A percentile compares a stretch with the other conserved stretches of the same genome.
Conservation (phyloP, 106 monocot species). For the Platanthera zijinensis region DNA sequence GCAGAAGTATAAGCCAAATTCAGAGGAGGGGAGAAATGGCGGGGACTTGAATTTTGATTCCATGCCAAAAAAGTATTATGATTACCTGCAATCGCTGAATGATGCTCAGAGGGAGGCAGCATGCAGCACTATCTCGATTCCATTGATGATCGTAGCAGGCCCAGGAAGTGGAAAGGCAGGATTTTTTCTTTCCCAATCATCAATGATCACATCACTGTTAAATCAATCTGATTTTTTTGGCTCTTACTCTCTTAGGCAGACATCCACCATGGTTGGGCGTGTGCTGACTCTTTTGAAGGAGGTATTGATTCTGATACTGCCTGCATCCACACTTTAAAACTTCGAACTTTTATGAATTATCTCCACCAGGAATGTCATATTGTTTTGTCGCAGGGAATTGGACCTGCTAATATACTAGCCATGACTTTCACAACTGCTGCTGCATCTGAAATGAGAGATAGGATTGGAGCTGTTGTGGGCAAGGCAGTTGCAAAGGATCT, state of each 20-base stretch:
- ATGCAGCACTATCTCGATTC: slow-evolving; percentile 53
- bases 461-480: slow-evolving; percentile 64
- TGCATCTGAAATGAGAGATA: slow-evolving; percentile 86
- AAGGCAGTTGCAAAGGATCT: slow-evolving; percentile 73
- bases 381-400: slow-evolving; percentile 37
- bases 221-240: neutral
- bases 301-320: slow-evolving; percentile 25
- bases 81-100: slow-evolving; percentile 62
- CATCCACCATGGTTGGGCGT: slow-evolving; percentile 96
- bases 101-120: slow-evolving; percentile 78
- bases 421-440: slow-evolving; percentile 97
- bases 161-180: slow-evolving; percentile 95
- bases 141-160: slow-evolving; percentile 83
- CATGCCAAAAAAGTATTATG: slow-evolving; percentile 42
- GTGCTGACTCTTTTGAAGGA: slow-evolving; percentile 78
- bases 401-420: slow-evolving; percentile 60
- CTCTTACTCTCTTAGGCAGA: slow-evolving; percentile 26
- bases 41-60: neutral
- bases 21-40: neutral
- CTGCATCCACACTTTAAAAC: neutral
- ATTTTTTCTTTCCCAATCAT: neutral
- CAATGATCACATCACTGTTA: neutral
- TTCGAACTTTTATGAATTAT: neutral
- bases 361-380: neutral
- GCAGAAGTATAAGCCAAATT: slow-evolving; percentile 25